Conservation (phyloP, 768 basidiomycete species). For the Suillus americanus region DNA sequence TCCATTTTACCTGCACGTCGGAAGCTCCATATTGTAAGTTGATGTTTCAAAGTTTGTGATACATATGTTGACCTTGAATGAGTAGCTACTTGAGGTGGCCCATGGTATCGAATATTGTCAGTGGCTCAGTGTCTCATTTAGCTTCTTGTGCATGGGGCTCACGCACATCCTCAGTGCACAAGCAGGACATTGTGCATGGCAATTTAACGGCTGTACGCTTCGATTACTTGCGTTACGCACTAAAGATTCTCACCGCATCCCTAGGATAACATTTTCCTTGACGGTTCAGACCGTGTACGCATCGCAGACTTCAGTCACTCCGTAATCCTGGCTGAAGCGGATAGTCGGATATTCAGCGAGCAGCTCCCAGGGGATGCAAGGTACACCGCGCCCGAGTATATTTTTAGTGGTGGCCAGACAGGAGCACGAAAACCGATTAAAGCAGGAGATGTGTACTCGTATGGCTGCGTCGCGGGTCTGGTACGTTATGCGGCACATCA, state of each 20-base stretch:
- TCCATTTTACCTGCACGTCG: background rate
- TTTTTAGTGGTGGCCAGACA: no score
- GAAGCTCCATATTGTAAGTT: background rate
- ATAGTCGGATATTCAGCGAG: background rate
- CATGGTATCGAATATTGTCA: background rate
- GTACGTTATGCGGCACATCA: background rate
- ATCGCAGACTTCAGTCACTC: background rate
- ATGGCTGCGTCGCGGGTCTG: background rate
- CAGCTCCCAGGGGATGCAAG: background rate
- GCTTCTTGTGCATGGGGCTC: background rate
- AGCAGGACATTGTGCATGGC: background rate
- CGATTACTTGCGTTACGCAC: background rate
- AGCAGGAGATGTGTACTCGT: slow-evolving; percentile 2
- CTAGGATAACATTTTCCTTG: background rate
- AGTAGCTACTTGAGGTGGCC: background rate
- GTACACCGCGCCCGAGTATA: background rate
- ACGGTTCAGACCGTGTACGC: background rate
- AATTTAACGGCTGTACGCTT: background rate
- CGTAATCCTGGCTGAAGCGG: background rate
- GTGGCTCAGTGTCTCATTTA: background rate
- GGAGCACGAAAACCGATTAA: background rate
- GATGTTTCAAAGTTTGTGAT: background rate
- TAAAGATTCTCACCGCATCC: background rate
- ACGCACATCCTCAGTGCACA: background rate
- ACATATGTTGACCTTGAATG: background rate